Percentiles rank a stretch among this genome's conserved stretches.
Conservation (phyloP, 352 stramenopile species). For the Phytophthora ohioensis region DNA sequence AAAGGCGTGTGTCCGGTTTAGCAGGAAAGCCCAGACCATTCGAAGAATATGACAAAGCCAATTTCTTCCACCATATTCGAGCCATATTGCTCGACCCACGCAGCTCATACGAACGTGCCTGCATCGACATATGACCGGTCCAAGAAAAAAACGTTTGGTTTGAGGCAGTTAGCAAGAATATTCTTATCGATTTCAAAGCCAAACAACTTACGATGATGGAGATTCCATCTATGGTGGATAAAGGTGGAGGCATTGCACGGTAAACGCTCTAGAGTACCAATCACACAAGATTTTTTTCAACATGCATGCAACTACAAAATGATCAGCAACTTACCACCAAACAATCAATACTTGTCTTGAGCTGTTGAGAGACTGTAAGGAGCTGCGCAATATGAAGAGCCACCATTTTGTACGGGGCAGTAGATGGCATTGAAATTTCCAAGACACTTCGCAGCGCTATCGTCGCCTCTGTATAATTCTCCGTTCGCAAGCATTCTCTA, state of each 20-base stretch:
- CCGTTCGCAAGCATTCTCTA: constrained; percentile 55
- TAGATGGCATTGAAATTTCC: constrained; percentile 43
- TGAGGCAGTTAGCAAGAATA: background rate
- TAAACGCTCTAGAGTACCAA: constrained; percentile 44
- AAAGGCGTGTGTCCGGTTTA: constrained; percentile 7
- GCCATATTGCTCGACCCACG: constrained; percentile 21
- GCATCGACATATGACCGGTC: background rate
- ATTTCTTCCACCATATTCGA: constrained; percentile 54
- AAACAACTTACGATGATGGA: constrained; percentile 55
- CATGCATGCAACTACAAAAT: background rate
- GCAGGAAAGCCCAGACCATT: background rate
- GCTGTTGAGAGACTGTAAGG: constrained; percentile 37
- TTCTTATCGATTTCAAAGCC: background rate
- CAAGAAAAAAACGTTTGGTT: background rate
- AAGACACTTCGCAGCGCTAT: constrained; percentile 54
- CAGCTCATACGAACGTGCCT: constrained; percentile 55
- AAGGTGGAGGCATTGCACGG: constrained; percentile 56
- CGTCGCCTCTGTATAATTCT: constrained; percentile 54
- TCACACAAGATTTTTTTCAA: background rate
- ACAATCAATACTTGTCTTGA: constrained; percentile 43
- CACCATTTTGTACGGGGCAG: constrained; percentile 36
- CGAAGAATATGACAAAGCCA: background rate
- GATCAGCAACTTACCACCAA: constrained; percentile 39
- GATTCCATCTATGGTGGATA: constrained; percentile 46
- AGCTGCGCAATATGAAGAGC: constrained; percentile 58